Evolutionary conservation across 768 basidiomycete genomes (phyloP).

Genomic region (Serendipita sp.): DNA sequence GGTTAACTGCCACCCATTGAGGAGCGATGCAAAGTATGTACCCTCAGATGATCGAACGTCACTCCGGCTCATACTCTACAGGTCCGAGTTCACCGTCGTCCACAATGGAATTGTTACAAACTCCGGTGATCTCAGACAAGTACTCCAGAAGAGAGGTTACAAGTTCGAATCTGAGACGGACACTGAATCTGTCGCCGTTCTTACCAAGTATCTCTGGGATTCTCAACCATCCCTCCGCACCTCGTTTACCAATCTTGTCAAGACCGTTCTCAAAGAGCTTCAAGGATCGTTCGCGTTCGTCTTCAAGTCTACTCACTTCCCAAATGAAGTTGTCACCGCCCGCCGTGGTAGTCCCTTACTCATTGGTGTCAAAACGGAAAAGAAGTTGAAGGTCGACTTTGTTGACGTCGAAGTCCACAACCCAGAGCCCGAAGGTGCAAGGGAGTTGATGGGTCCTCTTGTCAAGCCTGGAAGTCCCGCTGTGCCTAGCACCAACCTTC

Average conservation of each 20-base stretch:
- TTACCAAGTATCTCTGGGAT: constrained; percentile 93
- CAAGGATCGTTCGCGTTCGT: constrained; percentile 99
- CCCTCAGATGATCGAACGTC: neutral
- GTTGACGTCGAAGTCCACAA: constrained; percentile 93
- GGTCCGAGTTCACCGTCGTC: constrained; percentile 77
- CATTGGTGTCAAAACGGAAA: constrained; percentile 98
- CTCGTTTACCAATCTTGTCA: constrained; percentile 82
- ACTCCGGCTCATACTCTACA: constrained; percentile 8
- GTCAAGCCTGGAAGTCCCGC: constrained; percentile 22
- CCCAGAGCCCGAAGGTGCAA: constrained; percentile 40
- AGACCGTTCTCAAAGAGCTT: constrained; percentile 90
- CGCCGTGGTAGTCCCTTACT: constrained; percentile 93
- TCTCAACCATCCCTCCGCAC: constrained; percentile 72
- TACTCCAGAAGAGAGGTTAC: constrained; percentile 92
- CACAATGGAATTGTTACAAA: constrained; percentile 99
- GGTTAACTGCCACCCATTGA: constrained; percentile 89
- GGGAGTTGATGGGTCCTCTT: constrained; percentile 15
- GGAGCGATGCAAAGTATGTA: constrained; percentile 47
- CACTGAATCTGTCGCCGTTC: constrained; percentile 92
- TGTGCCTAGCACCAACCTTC: constrained; percentile 32
- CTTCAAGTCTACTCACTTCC: constrained; percentile 93
- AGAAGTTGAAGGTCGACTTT: constrained; percentile 99
- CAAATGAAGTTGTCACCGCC: constrained; percentile 88
- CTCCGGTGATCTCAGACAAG: constrained; percentile 68
- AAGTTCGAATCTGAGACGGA: constrained; percentile 91